These are phyloP conservation scores for Cystobasidiopsis lactophilus DNA, from an alignment of 768 basidiomycete genomes.

Conservation along the genomic window DNA sequence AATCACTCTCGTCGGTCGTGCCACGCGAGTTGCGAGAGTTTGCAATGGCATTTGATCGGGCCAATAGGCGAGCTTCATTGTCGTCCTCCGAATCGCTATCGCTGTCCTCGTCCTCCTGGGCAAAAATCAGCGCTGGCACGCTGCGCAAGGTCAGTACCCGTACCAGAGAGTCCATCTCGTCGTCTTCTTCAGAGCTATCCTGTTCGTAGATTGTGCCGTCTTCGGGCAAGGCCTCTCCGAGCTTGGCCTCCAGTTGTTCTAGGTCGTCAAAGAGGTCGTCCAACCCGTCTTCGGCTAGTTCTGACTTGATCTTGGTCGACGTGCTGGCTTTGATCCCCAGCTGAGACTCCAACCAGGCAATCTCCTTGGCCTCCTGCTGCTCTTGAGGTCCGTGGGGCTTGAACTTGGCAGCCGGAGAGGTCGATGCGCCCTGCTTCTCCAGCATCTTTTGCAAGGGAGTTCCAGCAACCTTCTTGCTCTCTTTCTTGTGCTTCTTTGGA, in stretches of 20 bases:
- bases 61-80: not conserved
- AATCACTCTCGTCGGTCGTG: not conserved
- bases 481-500: too few relatives aligned
- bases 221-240: not conserved
- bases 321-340: conserved; percentile 35
- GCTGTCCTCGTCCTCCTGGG: not conserved
- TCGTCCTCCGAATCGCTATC: not conserved
- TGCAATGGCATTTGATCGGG: not conserved
- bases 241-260: not conserved
- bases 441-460: too few relatives aligned
- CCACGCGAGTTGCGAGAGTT: not conserved
- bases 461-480: too few relatives aligned
- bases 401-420: too few relatives aligned
- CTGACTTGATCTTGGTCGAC: conserved; percentile 29
- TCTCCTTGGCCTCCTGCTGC: conserved; percentile 58
- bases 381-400: not conserved
- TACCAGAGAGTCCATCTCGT: conserved; percentile 22
- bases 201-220: not conserved
- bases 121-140: not conserved
- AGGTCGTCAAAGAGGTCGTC: conserved; percentile 24
- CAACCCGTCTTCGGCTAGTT: conserved; percentile 51
- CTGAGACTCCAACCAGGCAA: conserved; percentile 57
- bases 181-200: not conserved
- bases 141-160: not conserved
- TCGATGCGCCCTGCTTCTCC: too few relatives aligned